phyloP scores from a whole-genome alignment of 371 early-diverging fungal species.

The Mortierella sp. region DNA sequence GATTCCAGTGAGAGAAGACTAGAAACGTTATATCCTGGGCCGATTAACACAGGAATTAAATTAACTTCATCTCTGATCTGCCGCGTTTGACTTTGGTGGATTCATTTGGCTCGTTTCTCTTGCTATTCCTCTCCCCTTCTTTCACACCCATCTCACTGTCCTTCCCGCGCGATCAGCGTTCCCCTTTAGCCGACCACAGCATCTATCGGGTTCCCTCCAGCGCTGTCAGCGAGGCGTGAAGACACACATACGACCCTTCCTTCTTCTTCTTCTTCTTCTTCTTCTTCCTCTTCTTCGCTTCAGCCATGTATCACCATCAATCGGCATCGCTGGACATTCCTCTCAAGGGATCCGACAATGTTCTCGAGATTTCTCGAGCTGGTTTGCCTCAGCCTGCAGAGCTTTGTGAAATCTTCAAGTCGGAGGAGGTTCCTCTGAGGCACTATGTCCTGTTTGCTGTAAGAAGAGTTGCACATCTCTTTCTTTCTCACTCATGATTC shows the following conservation, averaged over 20 bases:
- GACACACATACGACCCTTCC: too few relatives aligned
- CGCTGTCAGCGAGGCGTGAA: too few relatives aligned
- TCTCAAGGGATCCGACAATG: constrained; percentile 75
- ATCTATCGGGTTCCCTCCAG: too few relatives aligned
- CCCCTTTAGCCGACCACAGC: too few relatives aligned
- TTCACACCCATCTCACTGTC: too few relatives aligned
- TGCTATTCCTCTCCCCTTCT: too few relatives aligned
- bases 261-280: neutral
- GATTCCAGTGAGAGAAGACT: constrained; percentile 17
- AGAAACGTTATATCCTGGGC: neutral
- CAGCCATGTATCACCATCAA: constrained; percentile 12
- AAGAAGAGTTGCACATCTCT: constrained; percentile 10
- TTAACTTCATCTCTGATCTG: too few relatives aligned
- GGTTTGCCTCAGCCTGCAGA: constrained; percentile 76
- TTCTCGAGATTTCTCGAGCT: constrained; percentile 82
- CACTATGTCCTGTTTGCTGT: constrained; percentile 86
- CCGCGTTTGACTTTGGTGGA: too few relatives aligned
- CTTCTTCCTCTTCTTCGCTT: neutral
- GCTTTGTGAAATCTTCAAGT: constrained; percentile 80
- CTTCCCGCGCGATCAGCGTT: too few relatives aligned
- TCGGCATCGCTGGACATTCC: constrained; percentile 80
- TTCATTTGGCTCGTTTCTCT: too few relatives aligned
- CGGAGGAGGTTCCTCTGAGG: constrained; percentile 75
- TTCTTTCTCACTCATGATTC: constrained; percentile 3
- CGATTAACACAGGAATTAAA: too few relatives aligned